Base-by-base conservation (phyloP, 2,329 filamentous ascomycete species). In the Nigrospora sphaerica region DNA sequence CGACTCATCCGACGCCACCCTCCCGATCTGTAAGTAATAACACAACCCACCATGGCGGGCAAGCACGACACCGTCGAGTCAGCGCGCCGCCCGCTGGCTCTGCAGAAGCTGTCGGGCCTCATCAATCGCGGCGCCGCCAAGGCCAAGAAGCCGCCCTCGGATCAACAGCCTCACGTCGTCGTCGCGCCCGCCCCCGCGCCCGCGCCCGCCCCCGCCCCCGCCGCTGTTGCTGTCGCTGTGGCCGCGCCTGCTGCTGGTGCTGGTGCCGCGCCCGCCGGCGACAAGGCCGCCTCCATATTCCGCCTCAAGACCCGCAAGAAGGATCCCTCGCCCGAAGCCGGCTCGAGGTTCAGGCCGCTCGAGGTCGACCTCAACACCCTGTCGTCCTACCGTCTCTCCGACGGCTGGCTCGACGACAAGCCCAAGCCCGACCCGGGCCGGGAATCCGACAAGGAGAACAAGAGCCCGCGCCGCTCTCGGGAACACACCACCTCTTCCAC, bases 31-130 rank as follows among this genome's bases (percentile, higher is more conserved):
- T 28, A 28, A 28, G 23, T 6, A 28, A 28, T 28, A 28, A 28
- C 23, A 6, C 23, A 6, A 28, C 23, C 23, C 23, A 28, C 23
- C 23, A 49, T 49, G 47, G 41, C 48, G n/a, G 48, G 45, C 38
- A 49, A 49, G 18, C 41, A 47, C 45, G 48, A 49, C 12, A 39
- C 47, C 39, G 36, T 36, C 28, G 45, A 49, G 38, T 32, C 48
- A 16, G 47, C 48, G 31, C 44, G 41, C 34, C 46, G 46, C 17
- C 46, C 42, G 13, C 41, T 45, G 18, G 46, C 40, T 28, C 23
- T 28, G 14, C 49, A 51, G 46, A 51, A 51, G 41, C 47, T 49
- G 45, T 46, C 49, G n/a, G 47, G 49, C 43, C 39, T 52, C 28
- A 47, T 52, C 39, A 44, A 43, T 36, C 49, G 44, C 17, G 47